Evolutionary conservation across 768 basidiomycete species (phyloP), one percentile per base, ranked within the genome.

Genomic region (Candolleomyces aberdarensis): DNA sequence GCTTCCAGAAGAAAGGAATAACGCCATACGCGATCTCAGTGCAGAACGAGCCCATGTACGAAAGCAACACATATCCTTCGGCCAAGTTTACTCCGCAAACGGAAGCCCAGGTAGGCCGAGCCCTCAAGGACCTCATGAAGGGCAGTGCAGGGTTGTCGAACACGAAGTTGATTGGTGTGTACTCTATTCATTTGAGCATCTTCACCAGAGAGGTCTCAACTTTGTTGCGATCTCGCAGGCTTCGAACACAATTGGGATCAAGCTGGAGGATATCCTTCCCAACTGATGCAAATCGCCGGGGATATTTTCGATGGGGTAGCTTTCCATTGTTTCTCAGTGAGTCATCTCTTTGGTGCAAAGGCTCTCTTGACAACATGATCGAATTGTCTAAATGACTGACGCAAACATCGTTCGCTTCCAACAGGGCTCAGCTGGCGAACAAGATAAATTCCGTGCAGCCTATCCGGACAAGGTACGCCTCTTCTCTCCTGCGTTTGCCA

Each of bases 221-320:
- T 36, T 36, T 36, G 36, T 36, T 36, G 36, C 36, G 36, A 43
- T 19, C 44, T 19, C 26, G 13, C 47, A 72, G 67, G 75, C 29
- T 76, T 65, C 56, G 84, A 89, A 52, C 87, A 89, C 67, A 90
- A 91, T 67, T 91, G 89, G 89, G 74, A 75, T 54, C 78, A 81
- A 63, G 85, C 85, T 14, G 80, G 74, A 5, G 71, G 74, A 9
- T 89, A 91, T 64, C 84, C 89, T 1, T 76, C 86, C 5, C 81
- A 72, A 67, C 80, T 74, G 77, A 85, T 89, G 83, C 77, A 88
- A 68, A 75, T 78, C 61, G 84, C 81, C 5, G 74, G 71, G 5
- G 79, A 71, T 62, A 75, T 82, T 0, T 88, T 88, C 59, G 80
- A 80, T 29, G 88, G 89, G 6, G 86, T 86, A 11, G 72, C 85